Evolutionary conservation across 140 eudicot species (phyloP).

Genomic region (Ambrosia hybrid): DNA sequence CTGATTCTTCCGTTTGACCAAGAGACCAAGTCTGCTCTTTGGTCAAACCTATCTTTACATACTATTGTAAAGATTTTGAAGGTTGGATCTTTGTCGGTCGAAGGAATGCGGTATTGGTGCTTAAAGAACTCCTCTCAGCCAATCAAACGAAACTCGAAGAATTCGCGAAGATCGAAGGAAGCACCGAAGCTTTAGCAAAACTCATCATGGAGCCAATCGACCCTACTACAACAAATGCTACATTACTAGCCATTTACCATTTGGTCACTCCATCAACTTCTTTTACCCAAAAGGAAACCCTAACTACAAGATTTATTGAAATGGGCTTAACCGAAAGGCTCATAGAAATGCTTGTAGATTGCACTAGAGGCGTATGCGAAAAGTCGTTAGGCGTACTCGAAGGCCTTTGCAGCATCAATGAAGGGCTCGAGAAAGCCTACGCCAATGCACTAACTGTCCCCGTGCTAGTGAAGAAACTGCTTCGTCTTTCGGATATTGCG

Average conservation of each 20-base stretch:
- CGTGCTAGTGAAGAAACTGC: slow-evolving; percentile 61
- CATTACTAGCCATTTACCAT: slow-evolving; percentile 50
- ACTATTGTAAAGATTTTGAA: slow-evolving; percentile 40
- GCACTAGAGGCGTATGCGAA: slow-evolving; percentile 55
- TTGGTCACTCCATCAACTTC: slow-evolving; percentile 43
- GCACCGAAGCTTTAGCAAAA: slow-evolving; percentile 51
- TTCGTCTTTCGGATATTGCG: slow-evolving; percentile 63
- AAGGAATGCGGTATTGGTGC: slow-evolving; percentile 44
- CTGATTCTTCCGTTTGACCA: slow-evolving; percentile 44
- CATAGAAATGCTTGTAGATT: slow-evolving; percentile 59
- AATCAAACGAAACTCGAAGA: slow-evolving; percentile 34
- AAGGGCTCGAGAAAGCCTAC: slow-evolving; percentile 54
- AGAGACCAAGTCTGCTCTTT: slow-evolving; percentile 35
- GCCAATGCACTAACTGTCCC: slow-evolving; percentile 49
- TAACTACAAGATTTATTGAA: slow-evolving; percentile 31
- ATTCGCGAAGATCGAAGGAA: slow-evolving; percentile 40
- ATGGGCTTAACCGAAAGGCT: slow-evolving; percentile 52
- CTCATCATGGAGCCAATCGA: slow-evolving; percentile 60
- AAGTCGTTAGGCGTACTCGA: slow-evolving; percentile 64
- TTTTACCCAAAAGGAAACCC: slow-evolving; percentile 15
- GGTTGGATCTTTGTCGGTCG: slow-evolving; percentile 44
- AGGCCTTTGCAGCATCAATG: slow-evolving; percentile 43
- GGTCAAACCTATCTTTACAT: slow-evolving; percentile 40
- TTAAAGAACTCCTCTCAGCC: slow-evolving; percentile 44
- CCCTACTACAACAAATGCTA: slow-evolving; percentile 53